Conservation (phyloP, 352 stramenopile genomes). For the Globisporangium cederbergense region DNA sequence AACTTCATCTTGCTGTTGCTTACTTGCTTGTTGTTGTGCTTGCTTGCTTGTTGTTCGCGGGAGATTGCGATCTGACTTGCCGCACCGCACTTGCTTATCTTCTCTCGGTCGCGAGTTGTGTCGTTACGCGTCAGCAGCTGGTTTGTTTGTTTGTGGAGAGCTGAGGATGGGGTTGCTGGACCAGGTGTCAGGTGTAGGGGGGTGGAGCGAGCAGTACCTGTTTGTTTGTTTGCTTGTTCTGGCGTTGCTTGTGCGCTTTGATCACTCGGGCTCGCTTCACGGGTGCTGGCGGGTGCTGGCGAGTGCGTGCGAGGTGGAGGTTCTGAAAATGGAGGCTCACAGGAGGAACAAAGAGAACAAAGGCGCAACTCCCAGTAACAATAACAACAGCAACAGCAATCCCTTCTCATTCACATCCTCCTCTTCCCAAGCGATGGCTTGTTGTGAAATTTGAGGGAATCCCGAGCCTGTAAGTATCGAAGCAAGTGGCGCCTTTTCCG, state of each 20-base stretch:
- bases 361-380: too few relatives aligned
- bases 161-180: too few relatives aligned
- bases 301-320: not conserved
- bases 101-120: not conserved
- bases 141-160: too few relatives aligned
- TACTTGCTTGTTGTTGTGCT: not conserved
- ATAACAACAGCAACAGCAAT: too few relatives aligned
- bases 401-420: too few relatives aligned
- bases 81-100: not conserved
- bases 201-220: too few relatives aligned
- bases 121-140: not conserved
- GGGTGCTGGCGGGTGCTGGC: not conserved
- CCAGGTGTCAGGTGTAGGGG: too few relatives aligned
- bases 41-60: not conserved
- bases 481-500: not conserved
- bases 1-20: constrained; percentile 62
- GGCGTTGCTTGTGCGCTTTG: not conserved
- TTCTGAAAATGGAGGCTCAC: constrained; percentile 7
- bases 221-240: too few relatives aligned
- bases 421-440: too few relatives aligned
- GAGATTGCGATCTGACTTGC: not conserved
- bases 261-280: not conserved
- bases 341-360: not conserved
- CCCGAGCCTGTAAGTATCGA: too few relatives aligned
- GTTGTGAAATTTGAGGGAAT: too few relatives aligned